Evolutionary conservation across 2,329 filamentous ascomycete genomes (phyloP), one percentile per base, ranked within the genome.

Genomic region (Leptographium lundbergii): DNA sequence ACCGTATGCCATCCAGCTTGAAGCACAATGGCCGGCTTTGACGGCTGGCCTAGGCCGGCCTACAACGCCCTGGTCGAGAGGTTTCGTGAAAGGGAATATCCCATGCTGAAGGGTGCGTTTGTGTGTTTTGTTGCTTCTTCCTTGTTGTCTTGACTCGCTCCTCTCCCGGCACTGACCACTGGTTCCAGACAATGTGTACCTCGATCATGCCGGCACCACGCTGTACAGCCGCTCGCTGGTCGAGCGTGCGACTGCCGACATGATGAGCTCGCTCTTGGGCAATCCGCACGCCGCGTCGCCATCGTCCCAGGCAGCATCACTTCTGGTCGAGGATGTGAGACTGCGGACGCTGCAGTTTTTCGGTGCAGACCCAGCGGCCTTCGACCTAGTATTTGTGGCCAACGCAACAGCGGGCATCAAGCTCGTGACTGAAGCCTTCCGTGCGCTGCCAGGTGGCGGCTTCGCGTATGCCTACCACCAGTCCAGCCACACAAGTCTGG

Each of bases 161-260:
- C n/a, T n/a, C n/a, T 1, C 29, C 51, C 6, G 13, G 22, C 51
- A 53, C 17, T 64, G 54, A 63, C 61, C 42, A 6, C 42, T 45
- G 42, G 63, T 61, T 39, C 45, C 58, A 92, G 89, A 81, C 57
- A 83, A 82, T 11, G 78, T 85, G 54, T 97, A 96, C 70, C 85
- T 97, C 59, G 92, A 97, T 66, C 91, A 97, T 86, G 91, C 91
- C 0, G 92, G 91, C n/a, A 89, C 89, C n/a, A 92, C 91, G 0
- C 76, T 88, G 1, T 89, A 88, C 68, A 77, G 90, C 50, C 92
- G 87, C 70, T 91, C 88, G 34, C 73, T 94, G 27, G 85, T 97
- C 70, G 87, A 92, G 64, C 77, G 75, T 27, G 96, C 95, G 72
- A 83, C 89, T 10, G 71, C 74, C n/a, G 88, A 94, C 61, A 86